A percentile compares a stretch with the other conserved stretches of the same genome.
phyloP scores from a whole-genome alignment of 75 land plant species.

The Pinus taeda region DNA sequence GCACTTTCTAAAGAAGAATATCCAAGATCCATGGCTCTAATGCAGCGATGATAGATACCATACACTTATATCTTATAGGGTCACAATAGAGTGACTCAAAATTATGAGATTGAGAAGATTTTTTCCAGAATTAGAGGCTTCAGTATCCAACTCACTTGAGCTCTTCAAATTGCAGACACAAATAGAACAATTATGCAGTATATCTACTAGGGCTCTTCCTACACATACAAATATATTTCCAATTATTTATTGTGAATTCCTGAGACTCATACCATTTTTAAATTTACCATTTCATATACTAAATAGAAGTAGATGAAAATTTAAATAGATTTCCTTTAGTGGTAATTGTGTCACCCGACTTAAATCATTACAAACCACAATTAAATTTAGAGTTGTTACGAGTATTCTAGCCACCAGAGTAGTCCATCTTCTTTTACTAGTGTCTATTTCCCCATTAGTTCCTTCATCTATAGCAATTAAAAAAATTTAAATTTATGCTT shows the following conservation, averaged over 20 bases:
- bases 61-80: constrained; percentile 10
- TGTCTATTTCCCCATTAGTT: too few species aligned
- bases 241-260: constrained; percentile 9
- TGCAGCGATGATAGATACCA: constrained; percentile 24
- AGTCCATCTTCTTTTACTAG: not conserved
- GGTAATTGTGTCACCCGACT: constrained; percentile 9
- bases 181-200: constrained; percentile 54
- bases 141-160: constrained; percentile 11
- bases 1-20: constrained; percentile 26
- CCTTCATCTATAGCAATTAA: too few species aligned
- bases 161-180: constrained; percentile 13
- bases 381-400: constrained; percentile 41
- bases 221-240: constrained; percentile 24
- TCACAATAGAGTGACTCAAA: constrained; percentile 28
- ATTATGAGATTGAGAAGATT: constrained; percentile 44
- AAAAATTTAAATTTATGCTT: constrained; percentile 6
- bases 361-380: constrained; percentile 39
- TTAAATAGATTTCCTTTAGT: constrained; percentile 22
- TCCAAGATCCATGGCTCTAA: constrained; percentile 69
- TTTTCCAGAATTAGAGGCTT: constrained; percentile 38
- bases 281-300: constrained; percentile 15
- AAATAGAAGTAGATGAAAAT: constrained; percentile 19
- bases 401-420: constrained; percentile 26
- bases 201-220: constrained; percentile 51
- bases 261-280: not conserved